Conservation (phyloP, 2,329 filamentous ascomycete species). For the Ceratocystis cubensis region DNA sequence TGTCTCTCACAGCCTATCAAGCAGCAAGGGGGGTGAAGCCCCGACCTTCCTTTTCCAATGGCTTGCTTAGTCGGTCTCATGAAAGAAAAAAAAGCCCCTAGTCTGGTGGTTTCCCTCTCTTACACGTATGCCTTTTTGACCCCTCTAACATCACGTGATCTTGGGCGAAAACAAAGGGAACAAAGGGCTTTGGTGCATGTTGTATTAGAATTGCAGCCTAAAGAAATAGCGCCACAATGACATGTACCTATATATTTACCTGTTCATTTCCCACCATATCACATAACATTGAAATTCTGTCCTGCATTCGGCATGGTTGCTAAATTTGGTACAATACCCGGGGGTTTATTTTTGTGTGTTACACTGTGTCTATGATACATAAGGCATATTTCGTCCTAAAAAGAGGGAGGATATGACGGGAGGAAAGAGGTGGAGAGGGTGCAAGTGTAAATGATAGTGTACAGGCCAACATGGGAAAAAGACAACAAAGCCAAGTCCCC, state of each 20-base stretch:
- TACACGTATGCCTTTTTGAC: background rate
- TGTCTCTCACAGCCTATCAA: background rate
- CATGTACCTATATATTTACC: no score
- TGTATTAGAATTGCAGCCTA: background rate
- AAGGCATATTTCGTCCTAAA: slow-evolving; percentile 15
- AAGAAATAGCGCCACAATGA: background rate
- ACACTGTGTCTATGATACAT: slow-evolving; percentile 21
- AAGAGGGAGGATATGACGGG: background rate
- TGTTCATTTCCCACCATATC: background rate
- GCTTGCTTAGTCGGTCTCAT: no score
- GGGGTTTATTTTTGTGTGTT: slow-evolving; percentile 18
- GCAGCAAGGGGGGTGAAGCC: background rate
- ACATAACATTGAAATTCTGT: background rate
- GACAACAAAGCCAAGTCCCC: background rate
- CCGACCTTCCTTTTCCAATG: background rate
- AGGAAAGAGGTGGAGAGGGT: background rate
- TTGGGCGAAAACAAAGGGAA: background rate
- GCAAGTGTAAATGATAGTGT: slow-evolving; percentile 11
- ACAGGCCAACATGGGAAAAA: slow-evolving; percentile 2
- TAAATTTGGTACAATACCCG: slow-evolving; percentile 11
- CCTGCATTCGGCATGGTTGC: background rate
- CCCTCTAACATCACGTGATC: slow-evolving; percentile 8
- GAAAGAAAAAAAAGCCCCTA: background rate
- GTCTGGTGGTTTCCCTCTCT: background rate
- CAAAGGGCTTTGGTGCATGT: background rate